phyloP scores from a whole-genome alignment of 495 filamentous ascomycete species.

The Hypoxylon perforatum region DNA sequence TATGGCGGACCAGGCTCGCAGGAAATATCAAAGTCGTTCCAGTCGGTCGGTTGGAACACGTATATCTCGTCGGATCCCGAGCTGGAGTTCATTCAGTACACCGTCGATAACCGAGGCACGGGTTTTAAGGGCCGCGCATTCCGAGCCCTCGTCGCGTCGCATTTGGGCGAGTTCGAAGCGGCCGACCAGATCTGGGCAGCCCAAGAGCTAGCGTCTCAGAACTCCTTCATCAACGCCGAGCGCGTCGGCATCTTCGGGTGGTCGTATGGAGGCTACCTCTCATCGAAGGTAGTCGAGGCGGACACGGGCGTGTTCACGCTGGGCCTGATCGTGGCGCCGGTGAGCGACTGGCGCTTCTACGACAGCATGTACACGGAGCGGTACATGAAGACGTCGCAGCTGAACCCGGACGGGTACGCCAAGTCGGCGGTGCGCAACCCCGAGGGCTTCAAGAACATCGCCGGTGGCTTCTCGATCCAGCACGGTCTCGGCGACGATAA shows the following conservation, averaged over 20 bases:
- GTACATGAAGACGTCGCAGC: slow-evolving; percentile 67
- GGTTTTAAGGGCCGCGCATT: slow-evolving; percentile 64
- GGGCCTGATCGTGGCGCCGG: slow-evolving; percentile 64
- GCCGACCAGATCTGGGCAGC: slow-evolving; percentile 68
- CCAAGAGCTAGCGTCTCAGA: slow-evolving; percentile 52
- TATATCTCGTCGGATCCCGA: slow-evolving; percentile 69
- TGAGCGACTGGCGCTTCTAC: slow-evolving; percentile 71
- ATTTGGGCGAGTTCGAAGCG: slow-evolving; percentile 65
- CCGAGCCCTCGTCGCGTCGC: slow-evolving; percentile 56
- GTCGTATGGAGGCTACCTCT: slow-evolving; percentile 69
- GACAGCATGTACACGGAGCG: slow-evolving; percentile 73
- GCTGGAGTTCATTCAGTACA: slow-evolving; percentile 66
- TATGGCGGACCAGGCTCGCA: slow-evolving; percentile 68
- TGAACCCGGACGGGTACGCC: slow-evolving; percentile 62
- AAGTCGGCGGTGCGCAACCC: slow-evolving; percentile 55
- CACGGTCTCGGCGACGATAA: slow-evolving; percentile 71
- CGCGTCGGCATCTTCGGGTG: slow-evolving; percentile 69
- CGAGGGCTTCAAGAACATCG: slow-evolving; percentile 63
- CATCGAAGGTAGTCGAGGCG: slow-evolving; percentile 65
- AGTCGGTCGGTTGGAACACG: slow-evolving; percentile 56
- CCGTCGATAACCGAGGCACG: slow-evolving; percentile 68
- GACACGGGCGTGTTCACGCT: slow-evolving; percentile 63
- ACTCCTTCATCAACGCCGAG: slow-evolving; percentile 59
- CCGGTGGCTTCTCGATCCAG: slow-evolving; percentile 63
- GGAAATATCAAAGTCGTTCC: slow-evolving; percentile 59